Evolutionary conservation across 768 basidiomycete genomes (phyloP), one percentile per base, ranked within the genome.

Genomic region (Russula brevipes): DNA sequence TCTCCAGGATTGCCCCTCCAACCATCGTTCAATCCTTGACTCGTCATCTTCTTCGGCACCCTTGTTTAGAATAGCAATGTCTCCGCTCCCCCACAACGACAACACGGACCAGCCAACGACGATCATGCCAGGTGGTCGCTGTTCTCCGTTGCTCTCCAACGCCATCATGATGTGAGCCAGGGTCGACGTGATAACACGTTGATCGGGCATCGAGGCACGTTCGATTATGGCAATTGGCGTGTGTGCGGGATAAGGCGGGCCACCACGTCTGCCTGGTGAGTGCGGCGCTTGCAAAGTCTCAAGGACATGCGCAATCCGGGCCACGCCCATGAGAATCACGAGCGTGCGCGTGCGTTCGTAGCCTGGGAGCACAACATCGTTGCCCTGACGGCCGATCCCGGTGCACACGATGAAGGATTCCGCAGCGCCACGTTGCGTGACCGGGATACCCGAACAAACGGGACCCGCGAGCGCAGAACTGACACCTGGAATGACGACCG

Each of bases 81-180:
- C 85, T 0, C 93, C 92, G 58, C 74, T 70, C 0, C 83, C 86
- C 73, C 89, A 86, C 50, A 98, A 75, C 44, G 89, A 86, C 65
- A 94, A 72, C 10, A 89, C 88, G 2, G 87, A 81, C 95, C 95
- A 99, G 2, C 97, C 97, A 68, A 99, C 80, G 36, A 98, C 81
- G 72, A 98, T 89, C 90, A 99, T 94, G 9, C 94, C 97, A 0
- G 97, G 97, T 17, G 95, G 94, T 41, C 95, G 77, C 73, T 98
- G 94, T 69, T 92, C 89, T 8, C 89, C 93, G 2, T 81, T 76
- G 64, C 81, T 83, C 60, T 87, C 86, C 72, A 98, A 72, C 1
- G 89, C 93, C 17, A 73, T 74, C 16, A 81, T 83, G 44, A 98
- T 83, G 69, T 87, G 80, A 59, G 75, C 79, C 54, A 99, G 72